Conservation (phyloP, 148 eudicot genomes). For the Rhododendron mucronatum region DNA sequence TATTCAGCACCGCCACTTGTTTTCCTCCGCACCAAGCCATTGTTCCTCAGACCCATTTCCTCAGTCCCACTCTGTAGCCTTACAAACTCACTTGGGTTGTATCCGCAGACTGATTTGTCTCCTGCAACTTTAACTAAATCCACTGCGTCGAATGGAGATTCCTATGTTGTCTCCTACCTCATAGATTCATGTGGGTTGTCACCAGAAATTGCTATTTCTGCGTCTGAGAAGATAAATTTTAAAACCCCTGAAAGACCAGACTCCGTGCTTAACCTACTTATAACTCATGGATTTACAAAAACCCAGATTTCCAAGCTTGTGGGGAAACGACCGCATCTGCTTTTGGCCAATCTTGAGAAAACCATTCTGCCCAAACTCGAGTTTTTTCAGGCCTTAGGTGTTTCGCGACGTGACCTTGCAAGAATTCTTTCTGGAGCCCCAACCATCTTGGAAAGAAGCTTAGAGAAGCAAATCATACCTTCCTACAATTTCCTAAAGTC, state of each 20-base stretch:
- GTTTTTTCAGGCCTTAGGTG: neutral
- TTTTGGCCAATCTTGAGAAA: neutral
- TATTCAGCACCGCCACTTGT: neutral
- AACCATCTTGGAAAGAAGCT: neutral
- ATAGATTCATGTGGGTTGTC: neutral
- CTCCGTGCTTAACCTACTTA: neutral
- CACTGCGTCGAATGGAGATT: neutral
- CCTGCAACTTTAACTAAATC: neutral
- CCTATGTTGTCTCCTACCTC: neutral
- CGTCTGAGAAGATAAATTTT: neutral
- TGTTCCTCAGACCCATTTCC: neutral
- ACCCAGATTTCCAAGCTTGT: neutral
- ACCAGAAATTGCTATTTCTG: neutral
- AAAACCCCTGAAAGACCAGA: neutral
- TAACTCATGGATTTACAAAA: neutral
- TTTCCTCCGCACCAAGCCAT: neutral
- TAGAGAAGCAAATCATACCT: neutral
- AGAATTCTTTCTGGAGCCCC: neutral
- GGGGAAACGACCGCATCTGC: neutral
- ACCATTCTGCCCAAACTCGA: neutral
- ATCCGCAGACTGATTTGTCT: neutral
- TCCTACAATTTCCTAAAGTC: neutral
- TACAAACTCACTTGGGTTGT: neutral
- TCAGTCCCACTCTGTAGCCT: neutral
- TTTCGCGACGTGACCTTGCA: neutral